Evolutionary conservation across 129 eudicot genomes (phyloP).

Genomic region (Logfia minima): DNA sequence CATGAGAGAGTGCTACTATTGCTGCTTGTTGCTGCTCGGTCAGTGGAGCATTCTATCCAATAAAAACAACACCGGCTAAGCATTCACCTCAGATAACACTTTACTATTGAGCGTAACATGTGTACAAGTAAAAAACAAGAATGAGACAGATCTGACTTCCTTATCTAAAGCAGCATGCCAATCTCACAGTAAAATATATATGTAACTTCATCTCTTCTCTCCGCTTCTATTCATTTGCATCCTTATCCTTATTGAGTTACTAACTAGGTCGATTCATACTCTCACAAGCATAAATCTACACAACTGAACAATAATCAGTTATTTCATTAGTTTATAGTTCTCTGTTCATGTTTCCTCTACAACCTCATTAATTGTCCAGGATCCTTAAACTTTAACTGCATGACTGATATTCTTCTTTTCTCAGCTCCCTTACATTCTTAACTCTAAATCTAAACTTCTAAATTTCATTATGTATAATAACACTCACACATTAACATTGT

Average conservation of each 20-base stretch:
- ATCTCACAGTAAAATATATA: neutral
- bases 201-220: conserved; percentile 11
- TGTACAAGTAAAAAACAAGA: neutral
- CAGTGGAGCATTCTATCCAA: conserved; percentile 81
- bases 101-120: neutral
- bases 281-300: conserved; percentile 8
- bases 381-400: neutral
- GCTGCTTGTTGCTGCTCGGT: conserved; percentile 97
- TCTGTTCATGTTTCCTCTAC: conserved; percentile 6
- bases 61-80: conserved; percentile 23
- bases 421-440: neutral
- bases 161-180: conserved; percentile 2
- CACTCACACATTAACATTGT: neutral
- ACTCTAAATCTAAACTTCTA: neutral
- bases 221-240: neutral
- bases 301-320: neutral
- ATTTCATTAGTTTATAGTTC: conserved; percentile 3
- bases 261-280: neutral
- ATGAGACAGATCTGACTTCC: neutral
- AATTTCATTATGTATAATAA: neutral
- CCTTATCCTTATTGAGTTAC: conserved; percentile 19
- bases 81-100: neutral
- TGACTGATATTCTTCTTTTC: neutral
- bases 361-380: neutral
- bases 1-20: conserved; percentile 85